Percentiles rank a stretch among this genome's conserved stretches.
Evolutionary conservation across 306 rosid genomes (phyloP).

Genomic region (Prunus campanulata): DNA sequence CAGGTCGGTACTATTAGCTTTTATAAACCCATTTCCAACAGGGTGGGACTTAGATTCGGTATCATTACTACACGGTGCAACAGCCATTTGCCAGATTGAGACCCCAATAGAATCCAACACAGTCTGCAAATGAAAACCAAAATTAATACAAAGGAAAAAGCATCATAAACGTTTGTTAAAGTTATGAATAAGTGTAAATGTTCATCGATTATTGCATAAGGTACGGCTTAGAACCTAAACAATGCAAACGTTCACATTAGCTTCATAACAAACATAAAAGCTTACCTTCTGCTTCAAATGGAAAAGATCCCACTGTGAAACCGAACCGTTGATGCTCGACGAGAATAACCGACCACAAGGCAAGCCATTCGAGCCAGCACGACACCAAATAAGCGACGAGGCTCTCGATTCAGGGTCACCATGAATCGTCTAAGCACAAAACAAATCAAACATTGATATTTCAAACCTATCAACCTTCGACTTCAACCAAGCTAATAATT

Average conservation of each 20-base stretch:
- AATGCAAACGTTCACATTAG: background rate
- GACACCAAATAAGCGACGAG: constrained; percentile 85
- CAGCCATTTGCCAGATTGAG: constrained; percentile 90
- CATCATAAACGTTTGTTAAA: background rate
- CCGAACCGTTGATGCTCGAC: constrained; percentile 73
- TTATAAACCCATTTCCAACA: constrained; percentile 46
- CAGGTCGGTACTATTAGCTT: constrained; percentile 5
- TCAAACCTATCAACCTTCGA: background rate
- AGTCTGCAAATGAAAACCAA: constrained; percentile 39
- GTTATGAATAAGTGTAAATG: background rate
- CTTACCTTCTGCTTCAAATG: constrained; percentile 73
- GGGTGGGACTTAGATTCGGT: constrained; percentile 18
- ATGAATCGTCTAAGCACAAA: constrained; percentile 57
- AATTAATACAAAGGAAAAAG: background rate
- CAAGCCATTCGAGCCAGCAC: constrained; percentile 43
- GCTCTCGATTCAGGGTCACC: constrained; percentile 67
- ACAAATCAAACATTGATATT: background rate
- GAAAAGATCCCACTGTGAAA: constrained; percentile 81
- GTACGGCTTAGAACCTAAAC: background rate
- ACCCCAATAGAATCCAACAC: constrained; percentile 64
- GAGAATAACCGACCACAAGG: constrained; percentile 76
- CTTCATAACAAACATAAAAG: background rate
- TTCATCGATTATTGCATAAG: background rate
- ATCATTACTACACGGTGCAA: constrained; percentile 34
- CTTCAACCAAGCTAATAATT: background rate